Evolutionary conservation across 768 basidiomycete species (phyloP), one percentile per base, ranked within the genome.

Genomic region (Lanmaoa pseudosensibilis): DNA sequence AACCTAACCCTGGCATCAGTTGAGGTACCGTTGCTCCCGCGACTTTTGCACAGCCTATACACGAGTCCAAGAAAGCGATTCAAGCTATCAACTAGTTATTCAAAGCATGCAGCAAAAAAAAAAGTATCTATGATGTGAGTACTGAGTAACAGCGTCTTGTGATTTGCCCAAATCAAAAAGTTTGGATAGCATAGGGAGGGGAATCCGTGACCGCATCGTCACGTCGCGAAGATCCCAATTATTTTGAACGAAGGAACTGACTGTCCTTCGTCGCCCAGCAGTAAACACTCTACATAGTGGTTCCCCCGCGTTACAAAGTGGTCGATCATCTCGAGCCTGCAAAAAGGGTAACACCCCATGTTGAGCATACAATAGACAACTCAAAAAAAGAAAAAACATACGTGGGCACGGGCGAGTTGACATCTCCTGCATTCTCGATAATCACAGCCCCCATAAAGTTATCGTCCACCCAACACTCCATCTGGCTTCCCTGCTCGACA

Each of bases 401-500:
- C 92, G 81, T 79, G 32, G 92, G 82, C 50, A 78, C 82, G 1
- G 83, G 73, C 53, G 84, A 83, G 4, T 73, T 76, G 7, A 86
- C 75, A 54, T 88, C 83, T 4, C 79, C 91, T 2, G 83, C 84
- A 66, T 98, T 95, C 70, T 86, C 83, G 55, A 98, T 78, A 40
- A 85, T 79, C 57, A 83, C 83, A 30, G 85, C 87, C 5, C 97
- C 96, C 0, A 65, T 73, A 60, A 86, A 83, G 69, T 99, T 99
- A 71, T 99, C 95, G 71, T 99, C 97, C 33, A 99, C 97, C 96
- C 96, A 98, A 70, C 97, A 98, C 65, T 90, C 84, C 4, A 95
- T 78, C 50, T 82, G 79, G 63, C 86, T 86, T 33, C 91, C 88
- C 57, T 82, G 76, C 6, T 82, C 85, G 36, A 84, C 77, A 18